Evolutionary conservation across 495 filamentous ascomycete species (phyloP).

Genomic region (Aspergillus steynii): DNA sequence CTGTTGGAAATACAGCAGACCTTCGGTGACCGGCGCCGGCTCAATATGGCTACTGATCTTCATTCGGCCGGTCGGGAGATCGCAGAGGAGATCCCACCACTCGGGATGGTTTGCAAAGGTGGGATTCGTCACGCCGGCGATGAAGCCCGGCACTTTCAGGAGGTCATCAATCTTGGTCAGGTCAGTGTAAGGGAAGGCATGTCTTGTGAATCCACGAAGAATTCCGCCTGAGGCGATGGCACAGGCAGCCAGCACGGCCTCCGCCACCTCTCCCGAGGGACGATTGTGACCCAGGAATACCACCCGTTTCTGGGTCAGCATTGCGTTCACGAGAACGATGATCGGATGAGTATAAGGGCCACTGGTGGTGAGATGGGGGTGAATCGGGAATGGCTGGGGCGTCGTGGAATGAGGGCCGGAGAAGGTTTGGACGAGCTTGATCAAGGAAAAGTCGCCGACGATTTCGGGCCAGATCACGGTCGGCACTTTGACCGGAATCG

Average conservation of each 20-base stretch:
- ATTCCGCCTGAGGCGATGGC: conserved; percentile 92
- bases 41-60: conserved; percentile 88
- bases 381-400: conserved; percentile 82
- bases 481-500: conserved; percentile 93
- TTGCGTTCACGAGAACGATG: conserved; percentile 54
- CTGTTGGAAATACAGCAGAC: conserved; percentile 81
- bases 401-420: conserved; percentile 74
- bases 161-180: conserved; percentile 97
- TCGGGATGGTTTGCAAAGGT: conserved; percentile 92
- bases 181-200: conserved; percentile 98
- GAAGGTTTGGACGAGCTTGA: conserved; percentile 96
- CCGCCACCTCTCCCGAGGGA: conserved; percentile 90
- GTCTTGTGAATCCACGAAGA: conserved; percentile 91
- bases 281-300: conserved; percentile 95
- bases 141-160: conserved; percentile 92
- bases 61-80: conserved; percentile 87
- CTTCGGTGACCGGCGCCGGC: conserved; percentile 73
- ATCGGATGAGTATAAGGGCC: conserved; percentile 65
- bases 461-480: conserved; percentile 92
- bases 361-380: conserved; percentile 91
- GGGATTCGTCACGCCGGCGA: conserved; percentile 96
- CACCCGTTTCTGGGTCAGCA: conserved; percentile 94
- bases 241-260: conserved; percentile 92
- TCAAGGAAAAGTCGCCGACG: conserved; percentile 94
- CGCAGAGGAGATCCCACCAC: conserved; percentile 98